These are phyloP conservation scores for Clarireedia hainanense DNA, from an alignment of 2,329 filamentous ascomycete species.

Conservation along the genomic window DNA sequence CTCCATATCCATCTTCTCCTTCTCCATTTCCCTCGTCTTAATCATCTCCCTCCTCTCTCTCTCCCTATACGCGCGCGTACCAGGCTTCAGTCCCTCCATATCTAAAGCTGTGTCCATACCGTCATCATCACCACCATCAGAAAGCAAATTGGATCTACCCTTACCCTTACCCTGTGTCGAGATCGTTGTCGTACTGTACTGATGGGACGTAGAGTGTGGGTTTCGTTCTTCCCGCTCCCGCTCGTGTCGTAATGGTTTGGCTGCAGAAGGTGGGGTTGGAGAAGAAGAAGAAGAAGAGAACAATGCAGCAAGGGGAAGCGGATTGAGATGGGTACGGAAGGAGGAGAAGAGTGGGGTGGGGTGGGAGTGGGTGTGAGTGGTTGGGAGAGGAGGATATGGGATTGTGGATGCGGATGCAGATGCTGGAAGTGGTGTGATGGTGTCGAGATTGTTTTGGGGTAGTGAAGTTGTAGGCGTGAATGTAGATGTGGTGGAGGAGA, in stretches of 20 bases:
- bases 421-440: not conserved
- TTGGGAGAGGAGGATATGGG: not conserved
- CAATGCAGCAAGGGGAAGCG: not conserved
- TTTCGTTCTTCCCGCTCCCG: not conserved
- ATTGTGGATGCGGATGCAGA: not conserved
- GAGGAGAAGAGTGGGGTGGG: not conserved
- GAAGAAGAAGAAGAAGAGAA: not conserved
- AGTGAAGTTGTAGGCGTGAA: no score
- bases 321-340: not conserved
- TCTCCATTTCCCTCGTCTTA: not conserved
- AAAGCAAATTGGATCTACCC: no score
- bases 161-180: no score
- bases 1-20: not conserved
- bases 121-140: not conserved
- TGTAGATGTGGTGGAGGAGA: not conserved
- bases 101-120: not conserved
- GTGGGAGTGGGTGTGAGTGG: not conserved
- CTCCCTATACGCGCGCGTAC: constrained; percentile 21
- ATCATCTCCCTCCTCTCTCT: constrained; percentile 11
- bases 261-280: not conserved
- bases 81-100: constrained; percentile 9
- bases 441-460: not conserved
- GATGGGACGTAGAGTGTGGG: no score
- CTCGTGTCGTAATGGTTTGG: not conserved
- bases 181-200: no score